Base-by-base conservation (phyloP, 345 rosid genomes). In the Eucalyptus marginata region DNA sequence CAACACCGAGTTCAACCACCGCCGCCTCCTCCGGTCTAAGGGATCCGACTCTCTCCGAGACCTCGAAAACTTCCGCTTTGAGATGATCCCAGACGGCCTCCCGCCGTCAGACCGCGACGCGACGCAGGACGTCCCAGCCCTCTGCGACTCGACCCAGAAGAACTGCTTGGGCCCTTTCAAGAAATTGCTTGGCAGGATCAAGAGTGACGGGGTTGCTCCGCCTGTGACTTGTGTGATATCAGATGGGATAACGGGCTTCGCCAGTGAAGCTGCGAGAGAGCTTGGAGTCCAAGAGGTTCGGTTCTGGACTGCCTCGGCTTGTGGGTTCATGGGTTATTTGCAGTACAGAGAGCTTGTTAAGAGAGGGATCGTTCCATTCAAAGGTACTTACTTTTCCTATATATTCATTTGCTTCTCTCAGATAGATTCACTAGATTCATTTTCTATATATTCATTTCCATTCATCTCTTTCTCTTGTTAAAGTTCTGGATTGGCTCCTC, bases 291-390 rank as follows among this genome's bases (percentile, higher is more conserved):
- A 90, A 11, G 90, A 88, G 27, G 91, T 88, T 85, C 87, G 46
- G 44, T 93, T 93, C 58, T 93, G 91, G 91, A 93, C 94, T 24
- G 89, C 92, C 58, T 89, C 91, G 7, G 93, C 92, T 62, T 92
- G 92, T 54, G 90, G 93, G 43, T 58, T 93, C 87, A 81, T 92
- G 90, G 92, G 87, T 7, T 90, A 86, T 59, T 86, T 93, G 83
- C 92, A 94, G 84, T 91, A 84, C 87, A 27, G 17, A 47, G 91
- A 92, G 36, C 92, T 92, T 33, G n/a, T 36, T 8, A 62, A 83
- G 36, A 90, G 90, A 90, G 94, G 93, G 49, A 59, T 89, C 49
- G n/a, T 87, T 31, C 94, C 95, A 49, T 81, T 90, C 49, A 88
- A 90, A 93, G 93, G 94, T 92, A 90, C 13, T 25, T 50, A 5